Evolutionary conservation across 2,329 filamentous ascomycete genomes (phyloP).

Genomic region (Ophiosphaerella herpotricha): DNA sequence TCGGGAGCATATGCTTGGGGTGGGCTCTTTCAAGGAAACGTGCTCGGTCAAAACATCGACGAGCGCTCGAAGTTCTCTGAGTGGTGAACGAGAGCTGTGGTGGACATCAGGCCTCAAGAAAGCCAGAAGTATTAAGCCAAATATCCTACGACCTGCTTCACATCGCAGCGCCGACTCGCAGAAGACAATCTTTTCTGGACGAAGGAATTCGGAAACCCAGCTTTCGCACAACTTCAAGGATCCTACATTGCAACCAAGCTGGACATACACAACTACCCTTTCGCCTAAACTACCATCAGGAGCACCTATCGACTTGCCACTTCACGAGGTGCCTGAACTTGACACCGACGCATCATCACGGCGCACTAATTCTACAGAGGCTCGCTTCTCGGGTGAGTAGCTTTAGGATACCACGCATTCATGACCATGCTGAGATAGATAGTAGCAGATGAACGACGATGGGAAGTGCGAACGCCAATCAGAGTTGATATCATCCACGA

Average conservation of each 20-base stretch:
- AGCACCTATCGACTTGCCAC: constrained; percentile 32
- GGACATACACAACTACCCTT: constrained; percentile 37
- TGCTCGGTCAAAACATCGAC: constrained; percentile 33
- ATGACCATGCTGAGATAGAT: neutral
- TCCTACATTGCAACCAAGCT: constrained; percentile 34
- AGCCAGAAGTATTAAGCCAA: constrained; percentile 32
- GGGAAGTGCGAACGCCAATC: constrained; percentile 26
- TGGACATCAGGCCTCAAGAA: constrained; percentile 42
- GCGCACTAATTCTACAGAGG: constrained; percentile 32
- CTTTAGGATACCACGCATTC: neutral
- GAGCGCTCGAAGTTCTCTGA: constrained; percentile 32
- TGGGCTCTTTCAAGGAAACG: constrained; percentile 10
- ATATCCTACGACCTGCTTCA: constrained; percentile 23
- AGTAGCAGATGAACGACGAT: constrained; percentile 31
- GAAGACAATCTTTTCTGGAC: constrained; percentile 3
- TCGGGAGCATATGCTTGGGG: constrained; percentile 22
- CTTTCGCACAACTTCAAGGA: constrained; percentile 25
- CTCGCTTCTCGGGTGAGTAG: constrained; percentile 34
- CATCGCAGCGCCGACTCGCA: constrained; percentile 20
- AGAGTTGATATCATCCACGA: constrained; percentile 27
- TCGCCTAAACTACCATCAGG: constrained; percentile 40
- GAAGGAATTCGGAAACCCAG: constrained; percentile 9
- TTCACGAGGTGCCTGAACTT: constrained; percentile 34
- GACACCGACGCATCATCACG: constrained; percentile 38
- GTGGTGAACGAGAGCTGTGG: constrained; percentile 35